Evolutionary conservation across 139 green algal species (phyloP), one percentile per base, ranked within the genome.

Genomic region (Tetratostichococcus sp.): DNA sequence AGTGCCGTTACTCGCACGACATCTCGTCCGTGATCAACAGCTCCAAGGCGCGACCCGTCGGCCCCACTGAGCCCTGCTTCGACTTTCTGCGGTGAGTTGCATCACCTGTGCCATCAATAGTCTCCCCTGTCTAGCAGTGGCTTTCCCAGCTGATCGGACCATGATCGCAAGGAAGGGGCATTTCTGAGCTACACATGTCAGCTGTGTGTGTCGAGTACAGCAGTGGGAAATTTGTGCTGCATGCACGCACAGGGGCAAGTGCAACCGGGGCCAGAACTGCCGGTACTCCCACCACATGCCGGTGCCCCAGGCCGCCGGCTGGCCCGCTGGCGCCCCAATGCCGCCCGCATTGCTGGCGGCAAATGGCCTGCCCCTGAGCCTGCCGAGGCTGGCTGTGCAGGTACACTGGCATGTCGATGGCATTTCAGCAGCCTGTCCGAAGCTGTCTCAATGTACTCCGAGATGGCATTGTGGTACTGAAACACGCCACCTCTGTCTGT

Each of bases 1-100:
- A 90, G 3, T 95, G 91, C 79, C 80, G 88, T 31, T 97, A 95
- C 86, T 89, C 80, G 16, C 91, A 96, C 71, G 91, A 96, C 85
- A 85, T 92, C 26, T 83, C 81, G 26, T 79, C 79, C 67, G 75
- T 84, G n/a, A 67, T 80, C 2, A 33, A 65, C 34, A 69, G 69
- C 23, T 26, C 58, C 57, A 4, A 62, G 21, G 30, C 30, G 28
- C 30, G 32, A 25, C 65, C 65, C 43, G 75, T 42, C 35, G 30
- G 35, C 30, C 30, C 43, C 30, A 39, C 43, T 42, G 72, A 71
- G 14, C 42, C 79, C 1, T 82, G 77, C 65, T 65, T 78, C 23
- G 78, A 83, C 65, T 79, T 69, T 68, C 62, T 62, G 0, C 67
- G 72, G 72, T 77, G 72, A 1, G 65, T 50, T 6, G 6, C 39